phyloP scores from a whole-genome alignment of 2,329 filamentous ascomycete species.

The Paecilomyces dactylethromorphus region DNA sequence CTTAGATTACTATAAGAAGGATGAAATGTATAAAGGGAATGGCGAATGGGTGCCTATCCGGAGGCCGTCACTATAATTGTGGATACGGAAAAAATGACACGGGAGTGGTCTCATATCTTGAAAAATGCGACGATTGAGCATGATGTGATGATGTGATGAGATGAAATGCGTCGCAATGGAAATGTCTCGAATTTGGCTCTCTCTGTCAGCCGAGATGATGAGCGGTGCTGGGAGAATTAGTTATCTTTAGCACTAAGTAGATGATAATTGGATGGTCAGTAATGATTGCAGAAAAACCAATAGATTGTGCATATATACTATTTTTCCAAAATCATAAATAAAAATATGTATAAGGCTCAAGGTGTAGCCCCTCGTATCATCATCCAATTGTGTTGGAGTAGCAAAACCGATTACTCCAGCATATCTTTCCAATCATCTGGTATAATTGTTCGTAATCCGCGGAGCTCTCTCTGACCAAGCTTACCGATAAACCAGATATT shows the following conservation, averaged over 20 bases:
- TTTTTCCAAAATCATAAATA: background rate
- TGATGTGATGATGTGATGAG: background rate
- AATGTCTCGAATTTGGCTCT: no score
- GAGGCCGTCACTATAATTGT: background rate
- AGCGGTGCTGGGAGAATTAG: no score
- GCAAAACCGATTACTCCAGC: conserved; percentile 12
- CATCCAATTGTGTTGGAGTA: background rate
- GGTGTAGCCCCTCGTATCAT: background rate
- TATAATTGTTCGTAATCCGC: conserved; percentile 15
- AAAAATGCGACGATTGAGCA: background rate
- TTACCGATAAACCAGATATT: conserved; percentile 16
- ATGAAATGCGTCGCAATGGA: background rate
- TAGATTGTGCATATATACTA: background rate
- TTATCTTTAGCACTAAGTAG: background rate
- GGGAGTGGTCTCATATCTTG: background rate
- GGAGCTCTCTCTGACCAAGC: conserved; percentile 14
- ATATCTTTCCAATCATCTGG: conserved; percentile 16
- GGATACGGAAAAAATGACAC: background rate
- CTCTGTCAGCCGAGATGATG: no score
- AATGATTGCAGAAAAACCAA: background rate
- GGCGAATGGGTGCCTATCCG: conserved; percentile 13
- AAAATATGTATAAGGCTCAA: background rate
- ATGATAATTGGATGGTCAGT: background rate
- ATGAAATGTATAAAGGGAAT: conserved; percentile 15
- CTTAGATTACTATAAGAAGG: conserved; percentile 17